Evolutionary conservation across 106 monocot genomes (phyloP), one percentile per base, ranked within the genome.

Genomic region (Posidonia australis): DNA sequence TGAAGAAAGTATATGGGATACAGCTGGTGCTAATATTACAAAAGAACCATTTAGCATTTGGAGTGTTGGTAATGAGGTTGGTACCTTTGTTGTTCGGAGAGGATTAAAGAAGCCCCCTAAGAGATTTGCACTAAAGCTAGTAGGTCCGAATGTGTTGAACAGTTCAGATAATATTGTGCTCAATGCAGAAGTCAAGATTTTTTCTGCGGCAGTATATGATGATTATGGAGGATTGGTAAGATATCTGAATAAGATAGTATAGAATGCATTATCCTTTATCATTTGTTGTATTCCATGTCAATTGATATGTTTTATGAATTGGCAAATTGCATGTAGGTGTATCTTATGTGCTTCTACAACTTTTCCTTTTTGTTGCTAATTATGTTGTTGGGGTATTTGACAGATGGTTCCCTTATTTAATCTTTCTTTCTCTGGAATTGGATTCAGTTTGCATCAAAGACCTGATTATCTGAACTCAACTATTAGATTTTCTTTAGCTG

Each of bases 381-480:
- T 36, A 36, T 36, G 7, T 2, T 36, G 36, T 7, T 36, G 2
- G 36, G n/a, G 36, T 36, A 4, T 36, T 36, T 36, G 36, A 36
- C 87, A 98, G 98, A 98, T 91, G 98, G 83, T 98, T 83, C 98
- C 98, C 17, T 72, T 98, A 54, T 91, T 82, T 66, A 91, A 91
- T 61, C 56, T 84, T 30, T 84, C 82, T 10, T 65, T 91, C 27
- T 71, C 73, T 73, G 67, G 75, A 58, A 74, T 98, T 76, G 74
- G 73, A 36, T 87, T 79, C 62, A 81, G 70, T 77, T 72, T 83
- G 41, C 81, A 77, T 79, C 86, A 84, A 67, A 83, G 84, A 46
- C 45, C 78, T 60, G 79, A 82, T 54, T 82, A 80, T 49, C 41
- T 83, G 71, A 85, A 75, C 79, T 87, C 91, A 13, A 77, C 87